A percentile compares a stretch with the other conserved stretches of the same genome.
phyloP scores from a whole-genome alignment of 768 basidiomycete genomes.

The Lactifluus subvellereus region DNA sequence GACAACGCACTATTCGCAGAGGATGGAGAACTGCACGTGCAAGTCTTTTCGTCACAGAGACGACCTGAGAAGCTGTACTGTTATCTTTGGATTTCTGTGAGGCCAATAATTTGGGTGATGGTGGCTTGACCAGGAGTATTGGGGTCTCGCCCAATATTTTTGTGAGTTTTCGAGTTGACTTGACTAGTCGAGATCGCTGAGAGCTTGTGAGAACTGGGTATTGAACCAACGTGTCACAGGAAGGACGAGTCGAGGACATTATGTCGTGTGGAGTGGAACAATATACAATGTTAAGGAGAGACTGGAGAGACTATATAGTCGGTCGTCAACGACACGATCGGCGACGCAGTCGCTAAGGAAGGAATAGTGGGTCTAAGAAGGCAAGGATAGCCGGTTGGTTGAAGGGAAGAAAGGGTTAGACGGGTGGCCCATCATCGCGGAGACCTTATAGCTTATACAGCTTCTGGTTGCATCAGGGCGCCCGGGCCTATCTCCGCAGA shows the following conservation, averaged over 20 bases:
- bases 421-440: not conserved
- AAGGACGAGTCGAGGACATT: not conserved
- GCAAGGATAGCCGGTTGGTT: not conserved
- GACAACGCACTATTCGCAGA: not conserved
- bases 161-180: constrained; percentile 21
- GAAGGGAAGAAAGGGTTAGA: not conserved
- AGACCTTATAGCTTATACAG: constrained; percentile 10
- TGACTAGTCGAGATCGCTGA: constrained; percentile 18
- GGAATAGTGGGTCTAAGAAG: not conserved
- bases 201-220: not conserved
- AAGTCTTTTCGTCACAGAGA: constrained; percentile 5
- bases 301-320: not conserved
- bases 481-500: not conserved
- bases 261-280: not conserved
- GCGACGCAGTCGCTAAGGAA: constrained; percentile 10
- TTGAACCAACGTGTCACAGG: not conserved
- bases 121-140: not conserved
- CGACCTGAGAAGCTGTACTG: not conserved
- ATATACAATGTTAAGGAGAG: not conserved
- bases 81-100: not conserved
- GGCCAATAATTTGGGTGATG: not conserved
- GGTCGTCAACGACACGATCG: not conserved
- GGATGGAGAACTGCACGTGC: constrained; percentile 4
- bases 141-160: constrained; percentile 24
- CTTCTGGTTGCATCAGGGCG: constrained; percentile 3